Percentiles rank a stretch among this genome's conserved stretches.
These are phyloP conservation scores for Fusarium decemcellulare DNA, from an alignment of 2,329 filamentous ascomycete genomes.

Conservation along the genomic window DNA sequence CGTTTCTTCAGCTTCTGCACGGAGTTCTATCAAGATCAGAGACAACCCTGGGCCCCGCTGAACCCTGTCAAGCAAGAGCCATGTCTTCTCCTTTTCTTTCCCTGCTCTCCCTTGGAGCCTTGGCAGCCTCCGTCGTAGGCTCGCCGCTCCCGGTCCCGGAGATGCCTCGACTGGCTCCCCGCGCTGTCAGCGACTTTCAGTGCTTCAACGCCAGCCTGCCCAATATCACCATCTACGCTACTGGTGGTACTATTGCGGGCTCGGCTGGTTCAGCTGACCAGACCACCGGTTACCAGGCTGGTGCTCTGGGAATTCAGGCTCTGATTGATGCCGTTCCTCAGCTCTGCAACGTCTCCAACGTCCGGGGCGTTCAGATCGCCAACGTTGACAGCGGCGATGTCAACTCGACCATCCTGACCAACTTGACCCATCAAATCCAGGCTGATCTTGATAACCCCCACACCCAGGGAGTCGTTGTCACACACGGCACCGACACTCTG, in stretches of 20 bases:
- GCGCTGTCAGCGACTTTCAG: conserved; percentile 27
- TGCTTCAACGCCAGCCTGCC: conserved; percentile 55
- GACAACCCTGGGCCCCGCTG: background rate
- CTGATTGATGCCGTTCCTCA: conserved; percentile 68
- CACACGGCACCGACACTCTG: conserved; percentile 75
- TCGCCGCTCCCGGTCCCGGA: conserved; percentile 32
- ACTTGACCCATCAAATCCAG: conserved; percentile 63
- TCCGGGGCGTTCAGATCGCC: conserved; percentile 65
- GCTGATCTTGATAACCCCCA: conserved; percentile 57
- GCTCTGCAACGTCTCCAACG: conserved; percentile 66
- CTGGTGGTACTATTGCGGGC: conserved; percentile 71
- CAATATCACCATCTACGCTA: conserved; percentile 69
- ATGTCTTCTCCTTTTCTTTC: conserved; percentile 29
- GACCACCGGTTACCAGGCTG: conserved; percentile 58
- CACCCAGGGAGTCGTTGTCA: conserved; percentile 68
- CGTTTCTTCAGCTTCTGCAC: background rate
- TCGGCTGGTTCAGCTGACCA: conserved; percentile 60
- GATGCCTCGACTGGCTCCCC: conserved; percentile 12
- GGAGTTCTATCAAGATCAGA: background rate
- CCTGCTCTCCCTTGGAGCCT: conserved; percentile 20
- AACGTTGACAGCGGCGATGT: conserved; percentile 62
- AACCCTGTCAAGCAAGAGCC: conserved; percentile 8
- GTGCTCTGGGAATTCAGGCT: conserved; percentile 60
- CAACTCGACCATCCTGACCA: conserved; percentile 63
- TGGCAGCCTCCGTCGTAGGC: conserved; percentile 23